Conservation (phyloP, 2,329 filamentous ascomycete species). For the Xenosphaeropsis pyriputrescens region DNA sequence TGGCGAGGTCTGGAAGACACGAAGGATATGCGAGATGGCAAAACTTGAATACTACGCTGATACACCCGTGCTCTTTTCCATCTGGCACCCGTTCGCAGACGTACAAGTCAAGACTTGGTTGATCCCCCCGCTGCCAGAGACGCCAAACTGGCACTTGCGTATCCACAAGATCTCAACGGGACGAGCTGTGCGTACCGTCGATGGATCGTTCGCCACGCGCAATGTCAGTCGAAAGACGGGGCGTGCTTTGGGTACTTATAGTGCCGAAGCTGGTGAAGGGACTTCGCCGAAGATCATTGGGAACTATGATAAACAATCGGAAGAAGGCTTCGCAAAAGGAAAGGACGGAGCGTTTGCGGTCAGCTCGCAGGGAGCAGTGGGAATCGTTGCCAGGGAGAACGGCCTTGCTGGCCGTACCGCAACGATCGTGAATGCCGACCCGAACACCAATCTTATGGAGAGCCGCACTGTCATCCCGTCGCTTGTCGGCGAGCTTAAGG, state of each 20-base stretch:
- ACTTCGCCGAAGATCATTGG: slow-evolving; percentile 40
- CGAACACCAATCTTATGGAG: slow-evolving; percentile 65
- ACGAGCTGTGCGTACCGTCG: slow-evolving; percentile 52
- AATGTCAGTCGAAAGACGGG: slow-evolving; percentile 21
- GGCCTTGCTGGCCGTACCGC: slow-evolving; percentile 28
- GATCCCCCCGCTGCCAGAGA: slow-evolving; percentile 39
- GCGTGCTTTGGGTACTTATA: slow-evolving; percentile 34
- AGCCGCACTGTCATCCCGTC: slow-evolving; percentile 59
- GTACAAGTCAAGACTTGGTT: slow-evolving; percentile 51
- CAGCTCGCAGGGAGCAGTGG: slow-evolving; percentile 35
- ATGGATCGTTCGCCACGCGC: slow-evolving; percentile 54
- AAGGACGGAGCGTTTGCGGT: slow-evolving; percentile 37
- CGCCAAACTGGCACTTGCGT: slow-evolving; percentile 57
- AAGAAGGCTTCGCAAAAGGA: slow-evolving; percentile 36
- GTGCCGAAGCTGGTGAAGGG: slow-evolving; percentile 34
- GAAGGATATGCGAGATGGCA: slow-evolving; percentile 51
- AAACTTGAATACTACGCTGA: slow-evolving; percentile 34
- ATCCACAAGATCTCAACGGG: slow-evolving; percentile 45
- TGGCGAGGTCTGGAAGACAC: slow-evolving; percentile 66
- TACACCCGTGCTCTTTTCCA: slow-evolving; percentile 47
- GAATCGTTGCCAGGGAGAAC: slow-evolving; percentile 30
- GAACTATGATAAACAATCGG: slow-evolving; percentile 41
- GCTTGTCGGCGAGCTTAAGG: slow-evolving; percentile 43
- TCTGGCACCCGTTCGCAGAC: slow-evolving; percentile 58
- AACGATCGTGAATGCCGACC: slow-evolving; percentile 59